A percentile compares a stretch with the other conserved stretches of the same genome.
phyloP scores from a whole-genome alignment of 345 rosid genomes.

The Anacardium occidentale region DNA sequence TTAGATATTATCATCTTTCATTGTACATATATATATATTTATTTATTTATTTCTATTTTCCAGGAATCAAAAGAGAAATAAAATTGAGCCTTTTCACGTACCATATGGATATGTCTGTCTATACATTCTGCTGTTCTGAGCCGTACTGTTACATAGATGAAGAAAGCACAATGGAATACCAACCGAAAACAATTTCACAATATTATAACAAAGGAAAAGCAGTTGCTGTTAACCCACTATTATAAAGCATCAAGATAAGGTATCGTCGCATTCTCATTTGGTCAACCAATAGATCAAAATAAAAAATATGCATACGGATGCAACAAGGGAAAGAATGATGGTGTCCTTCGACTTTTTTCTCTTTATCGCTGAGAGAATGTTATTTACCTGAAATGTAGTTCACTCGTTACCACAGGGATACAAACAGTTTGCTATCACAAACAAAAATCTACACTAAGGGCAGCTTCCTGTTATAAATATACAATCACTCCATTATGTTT shows the following conservation, averaged over 20 bases:
- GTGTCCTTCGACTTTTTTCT: conserved; percentile 96
- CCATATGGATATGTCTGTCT: conserved; percentile 13
- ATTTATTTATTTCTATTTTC: background rate
- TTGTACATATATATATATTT: background rate
- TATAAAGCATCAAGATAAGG: conserved; percentile 2
- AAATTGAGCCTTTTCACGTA: conserved; percentile 9
- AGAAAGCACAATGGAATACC: conserved; percentile 18
- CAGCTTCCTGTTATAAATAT: background rate
- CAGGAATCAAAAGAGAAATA: conserved; percentile 2
- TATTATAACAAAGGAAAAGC: conserved; percentile 21
- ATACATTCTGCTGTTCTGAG: conserved; percentile 4
- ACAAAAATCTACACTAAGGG: background rate
- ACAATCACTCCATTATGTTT: background rate
- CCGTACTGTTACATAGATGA: conserved; percentile 19
- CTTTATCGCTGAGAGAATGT: conserved; percentile 77
- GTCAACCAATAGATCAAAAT: conserved; percentile 92
- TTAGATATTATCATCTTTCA: no score
- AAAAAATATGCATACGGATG: conserved; percentile 91
- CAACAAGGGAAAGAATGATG: conserved; percentile 93
- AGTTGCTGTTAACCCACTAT: conserved; percentile 12
- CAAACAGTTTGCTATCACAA: background rate
- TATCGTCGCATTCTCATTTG: conserved; percentile 45
- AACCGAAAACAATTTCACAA: conserved; percentile 15
- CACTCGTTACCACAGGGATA: background rate
- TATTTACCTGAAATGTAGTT: conserved; percentile 65